Base-by-base conservation (phyloP, 768 basidiomycete species). In the Tulasnella sp. region DNA sequence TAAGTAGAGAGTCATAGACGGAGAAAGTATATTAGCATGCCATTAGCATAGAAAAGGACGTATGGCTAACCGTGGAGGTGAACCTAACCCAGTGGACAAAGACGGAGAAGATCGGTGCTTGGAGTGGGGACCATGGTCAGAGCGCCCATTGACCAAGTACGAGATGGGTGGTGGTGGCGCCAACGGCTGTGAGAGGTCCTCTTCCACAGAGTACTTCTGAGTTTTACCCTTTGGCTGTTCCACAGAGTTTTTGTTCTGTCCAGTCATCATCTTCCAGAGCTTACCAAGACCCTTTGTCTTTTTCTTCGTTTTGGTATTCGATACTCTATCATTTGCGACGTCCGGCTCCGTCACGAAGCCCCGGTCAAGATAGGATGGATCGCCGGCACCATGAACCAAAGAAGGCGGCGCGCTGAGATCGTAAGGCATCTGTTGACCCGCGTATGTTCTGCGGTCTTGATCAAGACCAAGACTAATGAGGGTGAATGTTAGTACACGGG, bases 131-230 rank as follows among this genome's bases (percentile, higher is more conserved):
- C 78, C 59, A 78, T 76, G 62, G 74, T 71, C 62, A 71, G 73
- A 2, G 21, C 63, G 61, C 30, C 52, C 60, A 45, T 63, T 74
- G 15, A 91, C 90, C 49, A 97, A 78, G 72, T 92, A 94, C 0
- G 90, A 90, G 54, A 98, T 68, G 3, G 91, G 86, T 3, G 95
- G 95, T 2, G 95, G 95, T 0, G 94, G 95, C 2, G 87, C 83
- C 42, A 96, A 75, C 3, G 89, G 92, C 8, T 77, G 70, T 64
- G 87, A 53, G 17, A 56, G 82, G 66, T 91, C 88, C 2, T 88
- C 85, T 8, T 69, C 67, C 13, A 76, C 4, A 73, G 65, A 15
- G 71, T 70, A 26, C 69, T 70, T 41, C 70, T 67, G 42, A 65
- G 68, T 5, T 19, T 62, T 51, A 13, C 11, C 45, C 47, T 43